These are phyloP conservation scores for Tylopilus balloui DNA, from an alignment of 768 basidiomycete species.

Conservation along the genomic window DNA sequence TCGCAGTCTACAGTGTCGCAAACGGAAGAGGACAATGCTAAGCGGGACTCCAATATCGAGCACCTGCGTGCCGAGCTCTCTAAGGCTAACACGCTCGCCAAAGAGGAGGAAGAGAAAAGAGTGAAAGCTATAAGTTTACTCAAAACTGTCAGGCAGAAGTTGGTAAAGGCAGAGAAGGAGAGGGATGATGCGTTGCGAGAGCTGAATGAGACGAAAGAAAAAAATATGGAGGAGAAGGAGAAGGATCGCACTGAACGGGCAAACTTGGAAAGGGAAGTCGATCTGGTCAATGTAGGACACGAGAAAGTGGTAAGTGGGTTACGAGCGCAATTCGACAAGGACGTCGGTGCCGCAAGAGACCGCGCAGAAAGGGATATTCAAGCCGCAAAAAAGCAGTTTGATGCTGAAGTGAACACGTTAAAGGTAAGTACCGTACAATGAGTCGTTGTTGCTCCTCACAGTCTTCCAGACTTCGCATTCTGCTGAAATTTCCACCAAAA, in stretches of 20 bases:
- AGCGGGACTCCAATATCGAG: constrained; percentile 51
- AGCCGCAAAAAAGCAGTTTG: constrained; percentile 63
- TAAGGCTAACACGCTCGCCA: constrained; percentile 55
- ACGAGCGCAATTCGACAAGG: constrained; percentile 67
- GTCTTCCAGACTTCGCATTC: constrained; percentile 55
- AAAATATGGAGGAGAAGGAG: constrained; percentile 46
- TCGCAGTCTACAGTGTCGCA: constrained; percentile 45
- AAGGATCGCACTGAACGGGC: constrained; percentile 44
- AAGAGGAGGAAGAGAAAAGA: constrained; percentile 97
- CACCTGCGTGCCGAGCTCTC: constrained; percentile 62
- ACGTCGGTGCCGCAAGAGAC: constrained; percentile 55
- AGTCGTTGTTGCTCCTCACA: constrained; percentile 10
- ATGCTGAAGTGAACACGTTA: constrained; percentile 65
- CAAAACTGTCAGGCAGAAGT: constrained; percentile 93
- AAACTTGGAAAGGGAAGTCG: constrained; percentile 60
- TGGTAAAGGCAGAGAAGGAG: constrained; percentile 96
- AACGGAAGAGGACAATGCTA: constrained; percentile 46
- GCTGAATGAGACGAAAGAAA: constrained; percentile 45
- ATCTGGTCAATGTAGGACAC: constrained; percentile 54
- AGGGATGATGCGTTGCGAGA: constrained; percentile 75
- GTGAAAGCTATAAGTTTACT: constrained; percentile 88
- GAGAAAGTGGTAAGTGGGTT: constrained; percentile 60
- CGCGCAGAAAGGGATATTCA: constrained; percentile 71
- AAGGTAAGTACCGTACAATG: constrained; percentile 48
- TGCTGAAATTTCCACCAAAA: constrained; percentile 60